Evolutionary conservation across 805 yeast genomes (phyloP).

Genomic region (Lipomyces kockii): DNA sequence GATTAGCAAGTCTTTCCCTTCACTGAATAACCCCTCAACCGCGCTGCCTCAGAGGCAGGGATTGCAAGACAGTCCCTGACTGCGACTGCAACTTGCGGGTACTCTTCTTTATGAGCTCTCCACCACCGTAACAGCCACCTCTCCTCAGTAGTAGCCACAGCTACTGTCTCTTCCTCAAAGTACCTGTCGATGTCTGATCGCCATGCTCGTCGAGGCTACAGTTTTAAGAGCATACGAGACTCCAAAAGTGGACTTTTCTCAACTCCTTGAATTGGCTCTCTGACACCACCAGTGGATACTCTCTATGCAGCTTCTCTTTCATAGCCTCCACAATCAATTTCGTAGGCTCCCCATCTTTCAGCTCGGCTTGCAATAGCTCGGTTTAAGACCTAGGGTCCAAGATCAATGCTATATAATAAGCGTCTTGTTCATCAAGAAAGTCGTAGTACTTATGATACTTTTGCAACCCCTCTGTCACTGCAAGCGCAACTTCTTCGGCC

Average conservation of each 20-base stretch:
- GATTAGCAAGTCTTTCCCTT: too few relatives aligned
- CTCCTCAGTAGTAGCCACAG: too few relatives aligned
- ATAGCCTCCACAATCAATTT: constrained; percentile 5
- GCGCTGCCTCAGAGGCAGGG: too few relatives aligned
- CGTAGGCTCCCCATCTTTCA: constrained; percentile 1
- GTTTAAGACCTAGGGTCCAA: neutral
- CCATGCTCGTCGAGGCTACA: neutral
- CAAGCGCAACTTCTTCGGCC: neutral
- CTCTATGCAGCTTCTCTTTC: constrained; percentile 2
- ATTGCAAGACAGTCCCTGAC: too few relatives aligned
- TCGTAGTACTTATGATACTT: too few relatives aligned
- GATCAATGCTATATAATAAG: neutral
- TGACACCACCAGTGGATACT: neutral
- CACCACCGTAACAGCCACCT: too few relatives aligned
- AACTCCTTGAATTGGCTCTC: neutral
- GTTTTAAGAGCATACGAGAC: constrained; percentile 1
- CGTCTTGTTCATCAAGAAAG: neutral
- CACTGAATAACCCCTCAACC: too few relatives aligned
- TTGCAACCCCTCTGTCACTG: neutral
- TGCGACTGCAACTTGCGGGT: too few relatives aligned
- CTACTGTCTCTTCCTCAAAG: neutral
- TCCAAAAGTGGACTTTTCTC: neutral
- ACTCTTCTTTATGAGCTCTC: too few relatives aligned
- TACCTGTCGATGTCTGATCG: neutral
- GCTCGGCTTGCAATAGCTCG: neutral